A percentile compares a stretch with the other conserved stretches of the same genome.
Conservation (phyloP, 345 rosid species). For the Gossypium thurberi region DNA sequence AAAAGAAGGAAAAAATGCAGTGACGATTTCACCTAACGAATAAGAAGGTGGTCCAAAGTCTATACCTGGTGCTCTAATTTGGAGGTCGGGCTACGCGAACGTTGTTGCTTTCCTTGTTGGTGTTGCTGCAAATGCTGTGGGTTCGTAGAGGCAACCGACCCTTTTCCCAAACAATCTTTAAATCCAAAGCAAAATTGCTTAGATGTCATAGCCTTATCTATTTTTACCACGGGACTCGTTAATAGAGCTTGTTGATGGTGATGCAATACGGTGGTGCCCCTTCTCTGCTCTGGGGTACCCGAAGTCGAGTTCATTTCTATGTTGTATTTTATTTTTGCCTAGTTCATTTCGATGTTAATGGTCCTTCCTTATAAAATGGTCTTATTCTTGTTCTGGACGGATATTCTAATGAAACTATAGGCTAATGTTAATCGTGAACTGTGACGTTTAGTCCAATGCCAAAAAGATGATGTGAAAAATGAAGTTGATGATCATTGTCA, state of each 20-base stretch:
- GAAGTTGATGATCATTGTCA: not conserved
- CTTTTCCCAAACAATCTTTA: slow-evolving; percentile 22
- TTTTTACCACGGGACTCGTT: not conserved
- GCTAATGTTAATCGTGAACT: not conserved
- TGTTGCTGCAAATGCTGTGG: slow-evolving; percentile 2
- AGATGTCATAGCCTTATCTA: not conserved
- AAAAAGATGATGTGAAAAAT: not conserved
- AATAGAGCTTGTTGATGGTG: slow-evolving; percentile 14
- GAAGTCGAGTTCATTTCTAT: slow-evolving; percentile 14
- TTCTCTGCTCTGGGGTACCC: slow-evolving; percentile 17
- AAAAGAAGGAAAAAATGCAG: not conserved
- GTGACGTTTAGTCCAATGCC: not conserved
- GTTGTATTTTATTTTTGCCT: not conserved
- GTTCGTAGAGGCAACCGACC: slow-evolving; percentile 12
- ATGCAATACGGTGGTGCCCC: not conserved
- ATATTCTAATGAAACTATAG: slow-evolving; percentile 3
- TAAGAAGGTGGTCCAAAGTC: slow-evolving; percentile 9
- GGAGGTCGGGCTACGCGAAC: slow-evolving; percentile 9
- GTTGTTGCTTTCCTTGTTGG: not conserved
- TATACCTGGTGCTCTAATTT: slow-evolving; percentile 32
- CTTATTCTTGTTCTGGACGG: slow-evolving; percentile 12
- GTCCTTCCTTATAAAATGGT: slow-evolving; percentile 2
- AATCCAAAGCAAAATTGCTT: slow-evolving; percentile 13
- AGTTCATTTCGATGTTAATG: not conserved
- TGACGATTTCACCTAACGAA: not conserved